Conservation (phyloP, 148 eudicot genomes). For the Rhododendron molle region DNA sequence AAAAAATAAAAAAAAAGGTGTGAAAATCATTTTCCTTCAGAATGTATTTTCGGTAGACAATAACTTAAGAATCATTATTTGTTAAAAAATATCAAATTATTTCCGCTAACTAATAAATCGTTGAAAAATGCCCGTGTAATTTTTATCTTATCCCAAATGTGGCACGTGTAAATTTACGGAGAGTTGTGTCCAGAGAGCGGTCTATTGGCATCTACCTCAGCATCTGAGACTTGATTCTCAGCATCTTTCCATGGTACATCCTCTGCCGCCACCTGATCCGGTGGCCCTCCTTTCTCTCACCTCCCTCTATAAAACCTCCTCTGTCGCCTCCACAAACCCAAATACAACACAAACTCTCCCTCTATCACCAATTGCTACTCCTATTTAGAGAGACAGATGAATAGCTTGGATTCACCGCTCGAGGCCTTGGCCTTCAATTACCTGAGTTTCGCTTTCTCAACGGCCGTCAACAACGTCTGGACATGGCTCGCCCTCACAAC, state of each 20-base stretch:
- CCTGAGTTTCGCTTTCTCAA: slow-evolving; percentile 23
- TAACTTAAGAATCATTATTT: no score
- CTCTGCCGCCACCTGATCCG: neutral
- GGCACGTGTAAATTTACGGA: neutral
- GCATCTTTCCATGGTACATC: slow-evolving; percentile 18
- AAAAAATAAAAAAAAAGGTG: no score
- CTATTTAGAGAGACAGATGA: slow-evolving; percentile 15
- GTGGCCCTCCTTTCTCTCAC: slow-evolving; percentile 8
- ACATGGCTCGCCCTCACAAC: slow-evolving; percentile 42
- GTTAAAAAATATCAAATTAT: no score
- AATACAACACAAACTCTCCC: neutral
- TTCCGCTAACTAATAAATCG: no score
- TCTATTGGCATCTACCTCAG: neutral
- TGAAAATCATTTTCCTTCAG: no score
- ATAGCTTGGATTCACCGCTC: slow-evolving; percentile 27
- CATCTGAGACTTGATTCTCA: neutral
- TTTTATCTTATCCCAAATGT: neutral
- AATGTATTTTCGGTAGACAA: no score
- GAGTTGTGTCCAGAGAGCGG: neutral
- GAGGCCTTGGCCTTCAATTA: slow-evolving; percentile 34
- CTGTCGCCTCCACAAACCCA: neutral
- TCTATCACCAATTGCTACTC: neutral
- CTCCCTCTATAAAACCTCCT: neutral
- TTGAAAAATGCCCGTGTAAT: no score
- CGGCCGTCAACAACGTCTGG: slow-evolving; percentile 45